Percentiles rank a stretch among this genome's conserved stretches.
phyloP scores from a whole-genome alignment of 2,329 filamentous ascomycete genomes.

The Mycocentrospora acerina region DNA sequence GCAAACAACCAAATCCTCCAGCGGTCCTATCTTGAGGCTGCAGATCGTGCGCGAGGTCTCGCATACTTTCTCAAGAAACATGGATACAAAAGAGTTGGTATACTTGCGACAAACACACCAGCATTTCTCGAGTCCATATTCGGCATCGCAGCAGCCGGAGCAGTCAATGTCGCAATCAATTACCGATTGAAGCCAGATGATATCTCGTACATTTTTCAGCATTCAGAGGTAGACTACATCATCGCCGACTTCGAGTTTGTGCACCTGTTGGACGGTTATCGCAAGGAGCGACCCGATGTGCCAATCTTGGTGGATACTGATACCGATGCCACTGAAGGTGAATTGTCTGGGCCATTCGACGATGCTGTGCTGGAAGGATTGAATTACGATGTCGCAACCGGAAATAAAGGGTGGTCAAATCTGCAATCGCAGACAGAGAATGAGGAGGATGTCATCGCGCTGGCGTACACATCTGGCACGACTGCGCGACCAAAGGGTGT shows the following conservation, averaged over 20 bases:
- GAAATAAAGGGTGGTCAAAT: conserved; percentile 72
- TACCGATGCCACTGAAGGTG: conserved; percentile 73
- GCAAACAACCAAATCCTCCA: conserved; percentile 72
- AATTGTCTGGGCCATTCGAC: conserved; percentile 78
- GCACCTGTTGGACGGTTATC: conserved; percentile 67
- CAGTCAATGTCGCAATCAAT: conserved; percentile 72
- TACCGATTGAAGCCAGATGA: conserved; percentile 80
- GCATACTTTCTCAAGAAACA: conserved; percentile 84
- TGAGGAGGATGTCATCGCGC: conserved; percentile 80
- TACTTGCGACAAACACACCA: conserved; percentile 89
- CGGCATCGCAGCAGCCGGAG: conserved; percentile 79
- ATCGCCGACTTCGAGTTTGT: conserved; percentile 83
- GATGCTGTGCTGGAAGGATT: conserved; percentile 80
- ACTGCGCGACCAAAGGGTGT: conserved; percentile 92
- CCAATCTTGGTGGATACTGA: conserved; percentile 81
- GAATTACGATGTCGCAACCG: conserved; percentile 66
- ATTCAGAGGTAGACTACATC: conserved; percentile 82
- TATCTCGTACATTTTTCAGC: conserved; percentile 85
- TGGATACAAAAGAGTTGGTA: conserved; percentile 73
- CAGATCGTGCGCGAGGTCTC: conserved; percentile 82
- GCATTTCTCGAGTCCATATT: conserved; percentile 91
- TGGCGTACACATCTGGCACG: conserved; percentile 93
- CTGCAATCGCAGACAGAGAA: conserved; percentile 69
- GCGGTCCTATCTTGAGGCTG: conserved; percentile 76
- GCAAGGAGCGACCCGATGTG: conserved; percentile 60